Percentiles rank a stretch among this genome's conserved stretches.
Conservation (phyloP, 352 stramenopile genomes). For the Plasmopara muralis region DNA sequence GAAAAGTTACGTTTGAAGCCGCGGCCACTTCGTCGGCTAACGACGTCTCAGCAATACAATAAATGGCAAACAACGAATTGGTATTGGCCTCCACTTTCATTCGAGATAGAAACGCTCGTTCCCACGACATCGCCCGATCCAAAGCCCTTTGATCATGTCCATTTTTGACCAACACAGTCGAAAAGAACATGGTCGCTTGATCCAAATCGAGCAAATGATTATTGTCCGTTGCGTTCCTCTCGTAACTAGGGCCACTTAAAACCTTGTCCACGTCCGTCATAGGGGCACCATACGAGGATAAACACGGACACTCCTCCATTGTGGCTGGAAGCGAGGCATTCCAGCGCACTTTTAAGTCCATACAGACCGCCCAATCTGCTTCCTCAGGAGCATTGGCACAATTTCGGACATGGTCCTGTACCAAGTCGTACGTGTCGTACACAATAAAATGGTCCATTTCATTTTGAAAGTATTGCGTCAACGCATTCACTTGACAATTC, state of each 20-base stretch:
- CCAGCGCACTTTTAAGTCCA: slow-evolving; percentile 26
- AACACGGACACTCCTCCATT: slow-evolving; percentile 62
- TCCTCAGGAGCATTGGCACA: slow-evolving; percentile 21
- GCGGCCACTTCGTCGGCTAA: slow-evolving; percentile 50
- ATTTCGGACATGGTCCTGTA: slow-evolving; percentile 38
- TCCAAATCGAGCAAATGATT: slow-evolving; percentile 24
- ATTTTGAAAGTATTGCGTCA: slow-evolving; percentile 71
- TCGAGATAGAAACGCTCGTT: slow-evolving; percentile 49
- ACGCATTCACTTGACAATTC: slow-evolving; percentile 40
- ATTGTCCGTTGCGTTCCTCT: slow-evolving; percentile 11
- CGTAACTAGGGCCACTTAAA: slow-evolving; percentile 34
- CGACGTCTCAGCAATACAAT: slow-evolving; percentile 56
- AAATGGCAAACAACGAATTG: slow-evolving; percentile 58
- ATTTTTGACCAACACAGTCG: slow-evolving; percentile 45
- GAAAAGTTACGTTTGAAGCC: slow-evolving; percentile 40
- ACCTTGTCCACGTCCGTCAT: slow-evolving; percentile 57
- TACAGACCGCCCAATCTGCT: slow-evolving; percentile 29
- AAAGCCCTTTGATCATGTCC: slow-evolving; percentile 36
- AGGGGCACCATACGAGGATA: slow-evolving; percentile 47
- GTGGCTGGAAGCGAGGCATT: slow-evolving; percentile 33
- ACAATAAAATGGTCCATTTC: slow-evolving; percentile 41
- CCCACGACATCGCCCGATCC: slow-evolving; percentile 49
- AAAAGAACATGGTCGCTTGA: slow-evolving; percentile 39
- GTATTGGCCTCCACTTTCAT: slow-evolving; percentile 44
- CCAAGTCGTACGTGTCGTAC: slow-evolving; percentile 41